These are phyloP conservation scores for Lactarius vividus DNA, from an alignment of 768 basidiomycete species.

Conservation along the genomic window DNA sequence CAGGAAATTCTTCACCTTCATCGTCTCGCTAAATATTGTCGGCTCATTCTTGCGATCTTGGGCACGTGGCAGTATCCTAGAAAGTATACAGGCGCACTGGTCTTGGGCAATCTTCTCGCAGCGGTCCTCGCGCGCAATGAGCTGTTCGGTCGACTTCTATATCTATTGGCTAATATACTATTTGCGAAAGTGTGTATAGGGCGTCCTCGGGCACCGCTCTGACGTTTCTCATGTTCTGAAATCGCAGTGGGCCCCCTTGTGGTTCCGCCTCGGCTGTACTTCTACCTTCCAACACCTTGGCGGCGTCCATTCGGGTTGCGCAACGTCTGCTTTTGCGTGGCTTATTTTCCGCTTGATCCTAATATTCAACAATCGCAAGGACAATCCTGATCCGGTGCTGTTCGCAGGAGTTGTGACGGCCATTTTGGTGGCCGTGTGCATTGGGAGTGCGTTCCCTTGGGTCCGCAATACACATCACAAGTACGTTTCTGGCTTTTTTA, in stretches of 20 bases:
- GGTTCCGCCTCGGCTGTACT: constrained; percentile 40
- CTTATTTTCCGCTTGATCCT: constrained; percentile 59
- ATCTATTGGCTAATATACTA: constrained; percentile 36
- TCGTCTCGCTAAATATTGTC: constrained; percentile 35
- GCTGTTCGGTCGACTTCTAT: constrained; percentile 40
- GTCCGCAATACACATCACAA: constrained; percentile 80
- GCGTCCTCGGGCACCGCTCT: no score
- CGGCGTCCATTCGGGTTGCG: constrained; percentile 77
- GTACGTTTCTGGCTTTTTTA: constrained; percentile 39
- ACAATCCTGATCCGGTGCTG: constrained; percentile 55
- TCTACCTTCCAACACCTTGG: constrained; percentile 57
- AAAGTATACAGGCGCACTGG: constrained; percentile 38
- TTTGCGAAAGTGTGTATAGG: constrained; percentile 38
- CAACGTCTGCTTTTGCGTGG: constrained; percentile 68
- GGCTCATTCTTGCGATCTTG: constrained; percentile 35
- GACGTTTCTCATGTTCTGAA: neutral
- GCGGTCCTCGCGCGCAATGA: constrained; percentile 46
- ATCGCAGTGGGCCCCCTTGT: constrained; percentile 41
- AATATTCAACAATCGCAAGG: constrained; percentile 48
- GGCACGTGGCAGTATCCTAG: constrained; percentile 39
- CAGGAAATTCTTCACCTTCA: constrained; percentile 39
- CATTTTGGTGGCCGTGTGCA: constrained; percentile 54
- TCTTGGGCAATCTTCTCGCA: constrained; percentile 41
- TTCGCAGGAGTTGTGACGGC: constrained; percentile 60
- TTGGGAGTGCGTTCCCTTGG: constrained; percentile 72